Evolutionary conservation across 768 basidiomycete genomes (phyloP), one percentile per base, ranked within the genome.

Genomic region (Tricholoma sp.): DNA sequence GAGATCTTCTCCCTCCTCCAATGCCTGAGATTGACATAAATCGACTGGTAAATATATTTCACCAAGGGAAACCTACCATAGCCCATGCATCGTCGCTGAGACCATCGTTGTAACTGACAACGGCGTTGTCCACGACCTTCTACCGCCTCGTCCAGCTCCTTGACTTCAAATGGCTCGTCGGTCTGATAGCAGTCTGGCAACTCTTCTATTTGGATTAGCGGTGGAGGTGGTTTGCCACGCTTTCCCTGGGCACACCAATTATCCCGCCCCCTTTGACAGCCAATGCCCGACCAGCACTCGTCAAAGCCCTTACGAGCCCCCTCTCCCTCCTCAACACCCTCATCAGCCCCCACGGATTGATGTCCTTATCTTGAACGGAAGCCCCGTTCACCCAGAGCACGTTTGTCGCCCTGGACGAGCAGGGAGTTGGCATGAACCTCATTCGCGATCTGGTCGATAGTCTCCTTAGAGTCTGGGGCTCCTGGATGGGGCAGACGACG

Each of bases 31-130:
- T 51, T 2, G 19, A 34, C 57, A 43, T 39, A 55, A 60, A 52
- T 54, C 11, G 58, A 49, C n/a, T 43, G 43, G 50, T 31, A 51
- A 18, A 21, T n/a, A 27, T 34, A 55, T 8, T 58, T 45, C 18
- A 37, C n/a, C 19, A 50, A 56, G 50, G 24, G 39, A 52, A 19
- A 76, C 80, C 57, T 67, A 88, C 88, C 80, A 89, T 80, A 31
- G 92, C 84, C 89, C 93, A 97, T 62, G 94, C 88, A 66, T 97
- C 96, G 63, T 98, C 96, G 53, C 85, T 88, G 56, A 98, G 78
- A 14, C 94, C 94, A 67, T 98, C 96, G 58, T 89, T 95, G 67
- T 98, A 98, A 67, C 84, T 88, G 60, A 98, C 92, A 45, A 88
- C 84, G 81, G 63, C 94, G 82, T 68, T 91, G 87, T 32, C 94